Evolutionary conservation across 1,284 basidiomycete species (phyloP).

Genomic region (Ceratobasidium sp.): DNA sequence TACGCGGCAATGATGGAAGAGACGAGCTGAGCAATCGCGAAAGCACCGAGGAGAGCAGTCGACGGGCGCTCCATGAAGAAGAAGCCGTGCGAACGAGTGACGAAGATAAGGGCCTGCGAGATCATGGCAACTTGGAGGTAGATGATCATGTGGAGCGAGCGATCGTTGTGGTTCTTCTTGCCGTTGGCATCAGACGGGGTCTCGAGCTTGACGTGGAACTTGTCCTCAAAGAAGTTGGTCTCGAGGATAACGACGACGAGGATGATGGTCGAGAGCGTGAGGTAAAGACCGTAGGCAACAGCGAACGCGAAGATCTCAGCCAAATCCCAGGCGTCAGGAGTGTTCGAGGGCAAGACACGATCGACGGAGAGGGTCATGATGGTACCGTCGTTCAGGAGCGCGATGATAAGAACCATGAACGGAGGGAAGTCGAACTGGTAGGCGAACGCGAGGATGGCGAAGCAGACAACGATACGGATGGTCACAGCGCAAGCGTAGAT

Average conservation of each 20-base stretch:
- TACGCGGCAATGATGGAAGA: constrained; percentile 96
- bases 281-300: constrained; percentile 93
- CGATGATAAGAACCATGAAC: constrained; percentile 99
- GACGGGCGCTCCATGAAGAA: constrained; percentile 99
- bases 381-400: constrained; percentile 96
- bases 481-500: constrained; percentile 94
- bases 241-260: constrained; percentile 89
- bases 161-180: constrained; percentile 75
- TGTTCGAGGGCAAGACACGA: constrained; percentile 92
- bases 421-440: constrained; percentile 99
- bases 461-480: constrained; percentile 98
- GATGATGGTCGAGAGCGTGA: constrained; percentile 88
- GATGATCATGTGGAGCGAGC: constrained; percentile 81
- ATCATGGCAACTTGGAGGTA: constrained; percentile 97
- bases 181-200: constrained; percentile 61
- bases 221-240: constrained; percentile 91
- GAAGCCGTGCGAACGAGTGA: constrained; percentile 95
- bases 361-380: constrained; percentile 99
- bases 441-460: constrained; percentile 94
- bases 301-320: constrained; percentile 97
- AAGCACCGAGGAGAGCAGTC: constrained; percentile 87
- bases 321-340: constrained; percentile 95
- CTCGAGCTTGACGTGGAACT: constrained; percentile 79
- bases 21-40: constrained; percentile 92
- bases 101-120: constrained; percentile 97